Percentiles rank a stretch among this genome's conserved stretches.
Evolutionary conservation across 768 basidiomycete species (phyloP).

Genomic region (Dioszegia crocea): DNA sequence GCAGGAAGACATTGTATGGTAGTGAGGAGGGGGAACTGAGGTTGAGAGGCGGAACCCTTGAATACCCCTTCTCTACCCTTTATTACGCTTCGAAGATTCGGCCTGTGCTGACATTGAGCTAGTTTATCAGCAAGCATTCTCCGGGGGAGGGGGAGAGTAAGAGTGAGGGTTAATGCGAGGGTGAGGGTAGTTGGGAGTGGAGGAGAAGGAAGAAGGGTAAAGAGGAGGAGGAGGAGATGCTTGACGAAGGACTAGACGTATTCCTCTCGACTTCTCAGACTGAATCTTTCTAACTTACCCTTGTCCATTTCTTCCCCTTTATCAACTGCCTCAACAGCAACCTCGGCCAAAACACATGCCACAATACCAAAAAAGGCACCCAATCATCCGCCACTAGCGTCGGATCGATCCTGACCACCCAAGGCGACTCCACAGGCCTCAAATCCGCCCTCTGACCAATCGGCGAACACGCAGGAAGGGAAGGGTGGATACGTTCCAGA

Average conservation of each 20-base stretch:
- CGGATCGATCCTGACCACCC: slow-evolving; percentile 39
- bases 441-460: slow-evolving; percentile 3
- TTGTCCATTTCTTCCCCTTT: slow-evolving; percentile 44
- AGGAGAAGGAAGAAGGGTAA: no score
- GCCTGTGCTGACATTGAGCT: slow-evolving; percentile 42
- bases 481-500: slow-evolving; percentile 33
- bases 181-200: no score
- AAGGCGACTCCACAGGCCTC: slow-evolving; percentile 24
- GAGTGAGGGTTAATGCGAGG: no score
- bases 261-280: background rate
- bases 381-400: slow-evolving; percentile 46
- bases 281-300: slow-evolving; percentile 30
- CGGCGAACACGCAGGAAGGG: slow-evolving; percentile 28
- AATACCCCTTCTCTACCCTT: no score
- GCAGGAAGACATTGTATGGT: no score
- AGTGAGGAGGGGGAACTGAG: no score
- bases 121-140: background rate
- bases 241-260: no score
- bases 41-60: no score
- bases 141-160: no score
- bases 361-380: slow-evolving; percentile 45
- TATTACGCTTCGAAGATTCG: slow-evolving; percentile 39
- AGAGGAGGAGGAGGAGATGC: no score
- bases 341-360: slow-evolving; percentile 44
- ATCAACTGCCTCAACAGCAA: slow-evolving; percentile 36